These are phyloP conservation scores for Pseudodiploospora longispora DNA, from an alignment of 2,329 filamentous ascomycete genomes.

Conservation along the genomic window DNA sequence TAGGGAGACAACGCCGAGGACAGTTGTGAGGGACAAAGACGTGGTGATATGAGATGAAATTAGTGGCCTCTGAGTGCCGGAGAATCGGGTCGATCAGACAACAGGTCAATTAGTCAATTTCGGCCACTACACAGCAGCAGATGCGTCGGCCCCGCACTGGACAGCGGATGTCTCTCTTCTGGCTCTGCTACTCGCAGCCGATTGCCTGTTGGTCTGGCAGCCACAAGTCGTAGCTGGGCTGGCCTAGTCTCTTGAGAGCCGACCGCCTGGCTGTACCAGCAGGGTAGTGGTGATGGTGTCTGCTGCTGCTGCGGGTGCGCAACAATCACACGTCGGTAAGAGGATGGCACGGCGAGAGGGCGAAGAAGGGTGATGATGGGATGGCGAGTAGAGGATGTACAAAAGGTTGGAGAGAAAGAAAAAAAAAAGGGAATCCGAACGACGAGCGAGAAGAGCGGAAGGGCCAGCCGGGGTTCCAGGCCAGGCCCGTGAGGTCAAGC, in stretches of 20 bases:
- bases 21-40: not conserved
- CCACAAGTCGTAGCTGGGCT: constrained; percentile 5
- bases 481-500: too few relatives aligned
- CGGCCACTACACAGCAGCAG: constrained; percentile 5
- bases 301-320: not conserved
- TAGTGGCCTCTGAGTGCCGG: not conserved
- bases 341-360: not conserved
- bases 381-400: not conserved
- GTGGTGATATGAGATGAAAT: constrained; percentile 8
- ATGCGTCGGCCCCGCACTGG: constrained; percentile 11
- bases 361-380: not conserved
- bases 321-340: not conserved
- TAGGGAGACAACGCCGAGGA: not conserved
- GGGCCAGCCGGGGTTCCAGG: not conserved
- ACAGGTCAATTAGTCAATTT: constrained; percentile 5
- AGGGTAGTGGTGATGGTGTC: constrained; percentile 4
- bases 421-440: not conserved
- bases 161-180: constrained; percentile 15
- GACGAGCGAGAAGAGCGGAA: not conserved
- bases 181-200: constrained; percentile 14
- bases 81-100: constrained; percentile 1
- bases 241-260: constrained; percentile 1
- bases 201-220: constrained; percentile 8
- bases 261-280: constrained; percentile 9
- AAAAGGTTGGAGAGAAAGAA: not conserved